Evolutionary conservation across 2,329 filamentous ascomycete species (phyloP), one percentile per base, ranked within the genome.

Genomic region (Cercospora sojina): DNA sequence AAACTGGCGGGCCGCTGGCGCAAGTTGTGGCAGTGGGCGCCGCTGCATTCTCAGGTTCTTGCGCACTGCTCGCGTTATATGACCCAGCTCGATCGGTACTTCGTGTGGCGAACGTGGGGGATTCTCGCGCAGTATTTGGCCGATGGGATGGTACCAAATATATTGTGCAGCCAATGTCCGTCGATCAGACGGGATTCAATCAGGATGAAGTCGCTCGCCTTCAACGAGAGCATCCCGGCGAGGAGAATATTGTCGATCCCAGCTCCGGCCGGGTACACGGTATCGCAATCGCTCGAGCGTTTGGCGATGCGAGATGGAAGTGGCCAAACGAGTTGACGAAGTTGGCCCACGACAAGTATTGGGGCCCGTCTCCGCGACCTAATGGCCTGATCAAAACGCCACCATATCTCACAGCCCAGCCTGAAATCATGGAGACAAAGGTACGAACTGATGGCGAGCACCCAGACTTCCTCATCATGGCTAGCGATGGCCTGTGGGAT

Each of bases 231-330:
- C 90, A 91, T 74, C 90, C 89, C 0, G 85, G 84, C 47, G 89
- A 91, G 76, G 88, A 91, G 76, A 78, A 83, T 8, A 82, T 88
- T 10, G 80, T 91, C 3, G 75, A 82, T 65, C 76, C 80, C 1
- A 80, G 83, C 65, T 79, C 82, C 16, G 89, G 88, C 0, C 83
- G 89, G 0, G 77, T 91, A 0, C 81, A 90, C 66, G 89, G 90
- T 1, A 71, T 86, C 1, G 82, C 87, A 47, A 83, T 90, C 1
- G 87, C 88, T 0, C 83, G 89, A 5, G 88, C 87, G 0, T 91
- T 92, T 73, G 90, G 90, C 16, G 89, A 91, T 74, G 82, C 84
- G 59, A 82, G 85, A 65, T 90, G 87, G 87, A 91, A 91, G 75
- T 91, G 88, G 87, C 75, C 84, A 3, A 73, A 83, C 13, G 80